These are phyloP conservation scores for Leccinum olivaceoglutinosum DNA, from an alignment of 1,284 basidiomycete species.

Conservation along the genomic window DNA sequence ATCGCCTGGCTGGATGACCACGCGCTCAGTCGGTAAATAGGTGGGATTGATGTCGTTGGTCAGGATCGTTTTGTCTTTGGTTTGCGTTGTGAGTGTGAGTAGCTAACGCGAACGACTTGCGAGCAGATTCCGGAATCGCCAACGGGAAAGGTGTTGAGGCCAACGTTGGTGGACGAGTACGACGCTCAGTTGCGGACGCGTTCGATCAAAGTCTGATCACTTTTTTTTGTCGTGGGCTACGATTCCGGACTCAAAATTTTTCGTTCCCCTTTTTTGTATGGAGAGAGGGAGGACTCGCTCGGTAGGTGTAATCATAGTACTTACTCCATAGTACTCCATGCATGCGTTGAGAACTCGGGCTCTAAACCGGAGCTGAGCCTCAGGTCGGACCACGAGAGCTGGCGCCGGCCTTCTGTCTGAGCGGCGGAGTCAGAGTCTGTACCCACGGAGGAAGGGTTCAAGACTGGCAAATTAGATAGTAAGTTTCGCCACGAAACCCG, in stretches of 20 bases:
- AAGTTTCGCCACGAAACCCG: no score
- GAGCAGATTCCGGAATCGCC: conserved; percentile 62
- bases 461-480: no score
- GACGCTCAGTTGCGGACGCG: conserved; percentile 31
- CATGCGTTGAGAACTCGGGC: no score
- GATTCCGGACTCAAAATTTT: no score
- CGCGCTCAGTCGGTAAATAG: conserved; percentile 61
- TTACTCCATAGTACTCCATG: no score
- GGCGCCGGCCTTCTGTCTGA: no score
- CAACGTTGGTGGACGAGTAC: conserved; percentile 52
- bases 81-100: background rate
- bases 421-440: no score
- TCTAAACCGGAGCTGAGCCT: no score
- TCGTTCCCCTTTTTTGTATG: background rate
- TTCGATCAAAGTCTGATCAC: conserved; percentile 14
- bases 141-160: conserved; percentile 61
- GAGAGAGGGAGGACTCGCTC: background rate
- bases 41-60: conserved; percentile 58
- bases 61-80: conserved; percentile 37
- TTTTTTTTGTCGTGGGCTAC: no score
- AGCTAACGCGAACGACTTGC: background rate
- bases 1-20: conserved; percentile 68
- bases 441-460: no score
- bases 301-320: no score
- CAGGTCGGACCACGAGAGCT: no score